These are phyloP conservation scores for Hypomontagnella monticulosa DNA, from an alignment of 495 filamentous ascomycete genomes.

Conservation along the genomic window DNA sequence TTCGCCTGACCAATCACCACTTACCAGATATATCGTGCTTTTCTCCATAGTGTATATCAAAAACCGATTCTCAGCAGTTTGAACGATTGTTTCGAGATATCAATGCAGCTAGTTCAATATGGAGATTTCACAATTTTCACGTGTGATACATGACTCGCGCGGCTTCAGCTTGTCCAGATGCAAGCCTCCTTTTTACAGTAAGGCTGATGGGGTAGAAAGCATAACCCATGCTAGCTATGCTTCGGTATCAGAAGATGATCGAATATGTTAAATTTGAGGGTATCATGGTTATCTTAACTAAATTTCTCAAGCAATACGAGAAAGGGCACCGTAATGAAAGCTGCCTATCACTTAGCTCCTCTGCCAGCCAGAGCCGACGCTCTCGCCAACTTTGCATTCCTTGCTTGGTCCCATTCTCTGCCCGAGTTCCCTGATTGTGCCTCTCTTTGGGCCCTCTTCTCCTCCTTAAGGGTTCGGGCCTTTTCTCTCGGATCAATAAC, in stretches of 20 bases:
- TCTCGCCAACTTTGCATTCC: conserved; percentile 56
- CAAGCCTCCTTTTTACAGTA: neutral
- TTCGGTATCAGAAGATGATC: conserved; percentile 17
- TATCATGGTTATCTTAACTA: conserved; percentile 24
- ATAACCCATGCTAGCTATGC: conserved; percentile 11
- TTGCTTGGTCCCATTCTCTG: conserved; percentile 65
- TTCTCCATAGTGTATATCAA: conserved; percentile 15
- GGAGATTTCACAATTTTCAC: conserved; percentile 4
- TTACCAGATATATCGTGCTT: neutral
- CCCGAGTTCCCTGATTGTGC: conserved; percentile 59
- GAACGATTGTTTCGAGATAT: conserved; percentile 26
- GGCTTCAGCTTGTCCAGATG: conserved; percentile 3
- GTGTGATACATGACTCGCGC: conserved; percentile 3
- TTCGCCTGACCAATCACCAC: conserved; percentile 11
- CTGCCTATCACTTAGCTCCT: conserved; percentile 50
- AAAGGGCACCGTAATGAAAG: neutral
- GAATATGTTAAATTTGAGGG: conserved; percentile 16
- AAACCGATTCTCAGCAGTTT: conserved; percentile 32
- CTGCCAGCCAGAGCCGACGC: conserved; percentile 55
- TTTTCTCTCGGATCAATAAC: conserved; percentile 95
- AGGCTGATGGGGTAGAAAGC: conserved; percentile 5
- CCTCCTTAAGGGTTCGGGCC: conserved; percentile 74
- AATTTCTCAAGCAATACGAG: conserved; percentile 9
- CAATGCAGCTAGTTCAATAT: neutral
- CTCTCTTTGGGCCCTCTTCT: conserved; percentile 63